Evolutionary conservation across 441 rosid genomes (phyloP), one percentile per base, ranked within the genome.

Genomic region (Kokia cookei): DNA sequence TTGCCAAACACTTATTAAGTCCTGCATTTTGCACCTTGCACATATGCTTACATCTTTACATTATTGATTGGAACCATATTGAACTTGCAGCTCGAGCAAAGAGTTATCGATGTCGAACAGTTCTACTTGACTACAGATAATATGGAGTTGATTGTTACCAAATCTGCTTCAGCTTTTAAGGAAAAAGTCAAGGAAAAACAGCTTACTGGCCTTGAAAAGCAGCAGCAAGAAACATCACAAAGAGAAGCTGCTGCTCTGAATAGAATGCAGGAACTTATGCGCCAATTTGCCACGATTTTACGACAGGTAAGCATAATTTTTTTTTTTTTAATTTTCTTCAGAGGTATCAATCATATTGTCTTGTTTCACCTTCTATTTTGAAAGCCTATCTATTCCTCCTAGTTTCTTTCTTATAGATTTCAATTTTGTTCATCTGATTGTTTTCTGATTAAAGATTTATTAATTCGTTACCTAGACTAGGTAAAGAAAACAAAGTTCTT

Each of bases 211-310:
- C 74, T 78, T 43, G 87, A 84, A 81, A 91, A 84, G 81, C 88
- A 81, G 74, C 89, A 80, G 73, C 81, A 69, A 78, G 94, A 90
- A 51, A 87, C 86, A 5, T 60, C 81, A 12, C 79, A 75, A 72
- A 75, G 86, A 54, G 94, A 89, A 60, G 85, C 87, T 4, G 91
- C 84, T 72, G 84, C 89, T 64, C 63, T 78, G 13, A 84, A 89
- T 84, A 81, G 92, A 83, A 90, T 87, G 93, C 94, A 89, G 75
- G 98, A 91, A 65, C 99, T 96, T 71, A 92, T 92, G 86, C 92
- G 91, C 75, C 98, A 90, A 48, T 88, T 96, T 69, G 88, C 84
- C 29, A 74, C 86, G 0, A 89, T 91, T 69, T 77, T 93, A 59
- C 85, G 87, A 43, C 94, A 96, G 96, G 98, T 75, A 85, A 87